A percentile compares a stretch with the other conserved stretches of the same genome.
These are phyloP conservation scores for Posidonia oceanica DNA, from an alignment of 116 monocot species.

Conservation along the genomic window DNA sequence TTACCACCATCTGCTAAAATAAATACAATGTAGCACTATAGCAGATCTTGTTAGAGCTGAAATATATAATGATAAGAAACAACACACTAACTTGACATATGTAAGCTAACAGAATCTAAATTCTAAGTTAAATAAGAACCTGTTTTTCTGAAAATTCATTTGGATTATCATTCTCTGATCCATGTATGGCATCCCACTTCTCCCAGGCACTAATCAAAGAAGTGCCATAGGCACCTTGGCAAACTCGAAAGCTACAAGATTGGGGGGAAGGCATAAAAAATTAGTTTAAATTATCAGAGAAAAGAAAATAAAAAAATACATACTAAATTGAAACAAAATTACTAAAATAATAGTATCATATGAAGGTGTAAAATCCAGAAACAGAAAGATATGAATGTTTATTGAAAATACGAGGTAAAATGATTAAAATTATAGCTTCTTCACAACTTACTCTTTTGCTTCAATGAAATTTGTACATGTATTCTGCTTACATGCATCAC, in stretches of 20 bases:
- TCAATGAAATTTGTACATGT: constrained; percentile 65
- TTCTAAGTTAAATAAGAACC: constrained; percentile 20
- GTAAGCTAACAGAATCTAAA: background rate
- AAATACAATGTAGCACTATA: constrained; percentile 85
- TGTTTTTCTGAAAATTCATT: constrained; percentile 63
- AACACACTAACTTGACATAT: background rate
- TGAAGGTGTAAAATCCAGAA: too few relatives aligned
- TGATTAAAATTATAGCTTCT: background rate
- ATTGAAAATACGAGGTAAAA: too few relatives aligned
- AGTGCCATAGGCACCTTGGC: constrained; percentile 59
- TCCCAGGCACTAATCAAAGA: constrained; percentile 75
- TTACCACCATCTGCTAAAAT: constrained; percentile 84
- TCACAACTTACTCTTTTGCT: constrained; percentile 56
- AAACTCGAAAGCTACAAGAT: constrained; percentile 58
- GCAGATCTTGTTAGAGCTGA: constrained; percentile 3
- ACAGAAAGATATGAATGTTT: too few relatives aligned
- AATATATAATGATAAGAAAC: background rate
- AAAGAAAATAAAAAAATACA: background rate
- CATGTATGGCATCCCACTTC: constrained; percentile 67
- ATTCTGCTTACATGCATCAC: constrained; percentile 23
- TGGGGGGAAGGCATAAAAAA: constrained; percentile 1
- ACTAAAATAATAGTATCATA: background rate
- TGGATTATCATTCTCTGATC: constrained; percentile 95
- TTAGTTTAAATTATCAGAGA: background rate
- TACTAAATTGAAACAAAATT: background rate